Base-by-base conservation (phyloP, 208 protist species). In the Trypanosoma congolense region DNA sequence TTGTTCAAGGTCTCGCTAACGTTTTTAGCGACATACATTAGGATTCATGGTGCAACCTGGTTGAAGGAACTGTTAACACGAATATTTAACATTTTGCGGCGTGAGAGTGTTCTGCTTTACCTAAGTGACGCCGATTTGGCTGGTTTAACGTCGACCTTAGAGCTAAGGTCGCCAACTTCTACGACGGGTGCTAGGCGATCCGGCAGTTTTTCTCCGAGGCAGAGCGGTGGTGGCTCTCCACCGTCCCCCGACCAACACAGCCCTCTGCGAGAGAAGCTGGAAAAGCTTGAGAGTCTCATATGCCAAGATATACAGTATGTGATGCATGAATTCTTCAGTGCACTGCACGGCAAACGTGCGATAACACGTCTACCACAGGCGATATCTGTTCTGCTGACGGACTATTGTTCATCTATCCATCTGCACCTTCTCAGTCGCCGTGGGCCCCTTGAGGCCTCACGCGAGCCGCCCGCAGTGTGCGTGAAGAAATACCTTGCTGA, bases 261-360 rank as follows among this genome's bases (percentile, higher is more conserved):
- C 0, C 31, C 24, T 2, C 75, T 80, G 35, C 43, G 77, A 19
- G 43, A 52, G 1, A 61, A 69, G 3, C 66, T 87, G 61, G 75
- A 71, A 28, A 61, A 60, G 1, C 72, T 91, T 31, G 83, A 94
- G 61, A 74, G 83, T 38, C 61, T 91, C 24, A 88, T 94, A 54
- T 82, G 70, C 29, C 83, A 94, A 57, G 83, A 94, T 45, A 91
- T 94, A 31, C 55, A 80, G 52, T 91, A 80, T 58, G 75, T 76
- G 14, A 74, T 89, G 66, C 87, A 76, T 29, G 75, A 90, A 50
- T 90, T 94, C 51, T 87, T 90, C 60, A 78, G 70, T 55, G 63
- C 77, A 1, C 60, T 94, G 26, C 65, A 90, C 58, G 87, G 87
- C 26, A 75, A 74, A 28, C 75, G 79, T 16, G 71, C 83, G 8